Evolutionary conservation across 2,329 filamentous ascomycete species (phyloP).

Genomic region (Apiospora hydei): DNA sequence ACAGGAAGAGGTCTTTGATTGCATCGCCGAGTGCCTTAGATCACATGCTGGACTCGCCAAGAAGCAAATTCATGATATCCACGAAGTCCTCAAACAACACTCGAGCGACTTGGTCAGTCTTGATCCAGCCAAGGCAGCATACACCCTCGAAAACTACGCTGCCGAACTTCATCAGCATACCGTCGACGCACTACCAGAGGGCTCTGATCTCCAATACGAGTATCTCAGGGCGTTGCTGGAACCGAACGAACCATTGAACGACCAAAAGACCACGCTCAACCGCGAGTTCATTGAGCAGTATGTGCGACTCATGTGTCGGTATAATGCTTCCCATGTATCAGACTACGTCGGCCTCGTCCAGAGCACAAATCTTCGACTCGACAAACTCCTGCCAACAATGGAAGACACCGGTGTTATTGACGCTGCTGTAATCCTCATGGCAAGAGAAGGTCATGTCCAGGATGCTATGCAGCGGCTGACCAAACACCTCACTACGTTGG

Average conservation of each 20-base stretch:
- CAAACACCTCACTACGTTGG: constrained; percentile 80
- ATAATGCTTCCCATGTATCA: constrained; percentile 81
- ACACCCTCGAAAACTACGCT: constrained; percentile 67
- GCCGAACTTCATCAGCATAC: constrained; percentile 72
- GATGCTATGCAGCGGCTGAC: constrained; percentile 86
- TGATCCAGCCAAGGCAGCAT: constrained; percentile 70
- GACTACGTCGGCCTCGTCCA: constrained; percentile 82
- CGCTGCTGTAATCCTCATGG: constrained; percentile 89
- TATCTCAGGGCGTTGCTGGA: constrained; percentile 83
- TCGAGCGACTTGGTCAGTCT: constrained; percentile 72
- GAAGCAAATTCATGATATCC: constrained; percentile 77
- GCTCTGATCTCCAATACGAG: constrained; percentile 72
- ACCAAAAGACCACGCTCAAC: constrained; percentile 47
- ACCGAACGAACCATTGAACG: constrained; percentile 49
- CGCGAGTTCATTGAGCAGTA: constrained; percentile 80
- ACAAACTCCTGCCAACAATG: constrained; percentile 83
- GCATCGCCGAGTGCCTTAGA: constrained; percentile 77
- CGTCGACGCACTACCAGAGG: constrained; percentile 66
- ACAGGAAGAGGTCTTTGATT: constrained; percentile 77
- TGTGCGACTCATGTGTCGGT: constrained; percentile 89
- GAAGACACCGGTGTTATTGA: constrained; percentile 91
- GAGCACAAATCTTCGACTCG: constrained; percentile 78
- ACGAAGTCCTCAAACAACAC: constrained; percentile 69
- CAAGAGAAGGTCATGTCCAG: constrained; percentile 82
- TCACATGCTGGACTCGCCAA: constrained; percentile 67